A percentile compares a stretch with the other conserved stretches of the same genome.
These are phyloP conservation scores for Geranium incanum DNA, from an alignment of 441 rosid genomes.

Conservation along the genomic window DNA sequence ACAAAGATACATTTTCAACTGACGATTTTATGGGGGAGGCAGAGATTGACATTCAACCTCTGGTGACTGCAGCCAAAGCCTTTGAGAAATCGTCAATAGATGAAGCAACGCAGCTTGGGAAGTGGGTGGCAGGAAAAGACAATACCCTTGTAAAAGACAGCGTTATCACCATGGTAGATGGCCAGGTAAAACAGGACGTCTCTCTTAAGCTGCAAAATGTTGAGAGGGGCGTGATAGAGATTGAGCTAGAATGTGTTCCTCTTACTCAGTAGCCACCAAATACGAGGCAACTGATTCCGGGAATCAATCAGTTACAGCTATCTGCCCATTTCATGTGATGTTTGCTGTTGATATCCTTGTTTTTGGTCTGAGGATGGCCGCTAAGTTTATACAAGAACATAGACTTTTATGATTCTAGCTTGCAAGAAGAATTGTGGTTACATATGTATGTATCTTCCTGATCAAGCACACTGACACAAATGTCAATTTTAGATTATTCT, in stretches of 20 bases:
- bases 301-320: background rate
- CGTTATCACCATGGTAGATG: constrained; percentile 55
- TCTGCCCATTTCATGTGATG: background rate
- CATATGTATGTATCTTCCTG: background rate
- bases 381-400: background rate
- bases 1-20: constrained; percentile 73
- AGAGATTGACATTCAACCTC: constrained; percentile 87
- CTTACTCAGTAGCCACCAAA: constrained; percentile 55
- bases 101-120: constrained; percentile 68
- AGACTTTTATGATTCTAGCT: background rate
- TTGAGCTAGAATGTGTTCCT: constrained; percentile 88
- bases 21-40: constrained; percentile 99
- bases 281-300: background rate
- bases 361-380: too few species aligned
- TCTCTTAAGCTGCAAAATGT: constrained; percentile 75
- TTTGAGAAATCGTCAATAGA: constrained; percentile 45
- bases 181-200: constrained; percentile 75
- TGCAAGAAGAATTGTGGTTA: background rate
- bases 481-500: background rate
- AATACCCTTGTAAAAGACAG: constrained; percentile 71
- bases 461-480: background rate
- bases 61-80: constrained; percentile 73
- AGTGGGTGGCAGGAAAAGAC: constrained; percentile 69
- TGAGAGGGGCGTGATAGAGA: constrained; percentile 77
- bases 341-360: too few species aligned